A percentile compares a stretch with the other conserved stretches of the same genome.
phyloP scores from a whole-genome alignment of 441 rosid species.

The Erysimum cheiri region DNA sequence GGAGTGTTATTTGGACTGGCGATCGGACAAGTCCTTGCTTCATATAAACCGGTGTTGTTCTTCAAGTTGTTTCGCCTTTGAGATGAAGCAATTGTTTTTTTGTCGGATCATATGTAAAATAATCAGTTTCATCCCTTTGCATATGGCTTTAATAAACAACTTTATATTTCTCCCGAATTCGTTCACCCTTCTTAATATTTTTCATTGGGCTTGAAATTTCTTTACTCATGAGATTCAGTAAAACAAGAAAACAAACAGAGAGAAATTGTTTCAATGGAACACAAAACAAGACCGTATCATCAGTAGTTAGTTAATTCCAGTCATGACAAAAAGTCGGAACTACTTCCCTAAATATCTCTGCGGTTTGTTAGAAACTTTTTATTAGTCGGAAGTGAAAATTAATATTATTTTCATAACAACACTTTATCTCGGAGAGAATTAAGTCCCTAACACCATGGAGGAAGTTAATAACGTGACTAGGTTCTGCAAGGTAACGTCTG shows the following conservation, averaged over 20 bases:
- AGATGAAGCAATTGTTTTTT: background rate
- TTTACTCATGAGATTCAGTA: background rate
- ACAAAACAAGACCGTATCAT: background rate
- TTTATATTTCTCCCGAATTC: no score
- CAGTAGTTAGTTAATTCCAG: background rate
- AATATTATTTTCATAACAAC: background rate
- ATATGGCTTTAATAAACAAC: no score
- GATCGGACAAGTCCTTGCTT: background rate
- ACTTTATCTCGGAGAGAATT: background rate
- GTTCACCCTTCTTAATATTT: no score
- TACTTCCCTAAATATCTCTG: background rate
- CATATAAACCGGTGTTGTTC: conserved; percentile 16
- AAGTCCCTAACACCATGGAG: background rate
- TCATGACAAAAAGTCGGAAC: background rate
- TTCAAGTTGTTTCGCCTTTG: background rate
- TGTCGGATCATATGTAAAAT: background rate
- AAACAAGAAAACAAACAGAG: background rate
- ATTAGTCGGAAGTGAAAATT: background rate
- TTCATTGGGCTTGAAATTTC: background rate
- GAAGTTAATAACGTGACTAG: background rate
- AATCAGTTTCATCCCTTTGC: background rate
- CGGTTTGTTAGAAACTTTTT: conserved; percentile 4
- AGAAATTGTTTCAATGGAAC: background rate
- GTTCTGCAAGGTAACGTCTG: conserved; percentile 32
- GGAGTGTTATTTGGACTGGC: conserved; percentile 13